Evolutionary conservation across 2,329 filamentous ascomycete species (phyloP).

Genomic region (Aureobasidium melanogenum): DNA sequence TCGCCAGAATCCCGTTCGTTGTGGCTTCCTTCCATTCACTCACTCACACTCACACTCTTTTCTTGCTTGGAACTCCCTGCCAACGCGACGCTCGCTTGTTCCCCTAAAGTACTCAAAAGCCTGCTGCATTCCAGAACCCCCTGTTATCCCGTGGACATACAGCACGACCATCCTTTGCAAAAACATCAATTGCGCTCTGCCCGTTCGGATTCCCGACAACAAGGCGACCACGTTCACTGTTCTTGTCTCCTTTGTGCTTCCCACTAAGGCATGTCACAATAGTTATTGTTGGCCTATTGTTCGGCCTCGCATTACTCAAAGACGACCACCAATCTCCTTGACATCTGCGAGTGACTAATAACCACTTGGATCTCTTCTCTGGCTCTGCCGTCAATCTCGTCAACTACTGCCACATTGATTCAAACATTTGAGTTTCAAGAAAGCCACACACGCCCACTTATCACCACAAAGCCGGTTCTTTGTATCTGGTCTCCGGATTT

Average conservation of each 20-base stretch:
- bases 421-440: not conserved
- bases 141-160: slow-evolving; percentile 1
- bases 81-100: not conserved
- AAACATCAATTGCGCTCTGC: not conserved
- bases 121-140: slow-evolving; percentile 7
- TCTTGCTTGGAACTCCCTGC: not conserved
- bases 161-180: not conserved
- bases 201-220: not conserved
- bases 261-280: slow-evolving; percentile 10
- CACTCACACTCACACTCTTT: slow-evolving; percentile 1
- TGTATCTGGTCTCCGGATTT: slow-evolving; percentile 14
- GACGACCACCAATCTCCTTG: slow-evolving; percentile 7
- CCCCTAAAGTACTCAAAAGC: not conserved
- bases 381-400: not conserved
- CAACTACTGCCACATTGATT: not conserved
- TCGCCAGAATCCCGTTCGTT: not conserved
- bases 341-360: slow-evolving; percentile 4
- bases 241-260: not conserved
- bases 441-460: slow-evolving; percentile 4
- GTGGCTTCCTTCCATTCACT: not conserved
- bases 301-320: slow-evolving; percentile 1
- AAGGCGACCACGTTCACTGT: not conserved
- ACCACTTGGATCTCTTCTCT: not conserved
- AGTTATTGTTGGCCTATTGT: slow-evolving; percentile 8
- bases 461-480: slow-evolving; percentile 13